phyloP scores from a whole-genome alignment of 768 basidiomycete genomes.

The Mycena crocata region DNA sequence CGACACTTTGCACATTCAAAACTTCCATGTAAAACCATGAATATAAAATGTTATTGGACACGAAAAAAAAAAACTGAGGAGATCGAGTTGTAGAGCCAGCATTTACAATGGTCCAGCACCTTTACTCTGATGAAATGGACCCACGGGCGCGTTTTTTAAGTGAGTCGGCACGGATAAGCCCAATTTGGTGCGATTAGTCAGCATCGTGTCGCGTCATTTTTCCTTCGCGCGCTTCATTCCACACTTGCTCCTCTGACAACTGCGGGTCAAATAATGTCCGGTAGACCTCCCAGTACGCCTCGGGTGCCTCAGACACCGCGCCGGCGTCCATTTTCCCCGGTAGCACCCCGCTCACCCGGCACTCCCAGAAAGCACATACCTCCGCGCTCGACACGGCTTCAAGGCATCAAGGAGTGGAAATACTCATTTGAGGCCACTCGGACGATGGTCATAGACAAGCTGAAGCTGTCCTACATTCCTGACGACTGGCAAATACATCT shows the following conservation, averaged over 20 bases:
- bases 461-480: slow-evolving; percentile 25
- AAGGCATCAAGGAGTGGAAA: slow-evolving; percentile 12
- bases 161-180: neutral
- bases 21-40: no score
- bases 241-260: neutral
- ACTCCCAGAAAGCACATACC: neutral
- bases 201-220: neutral
- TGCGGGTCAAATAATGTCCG: neutral
- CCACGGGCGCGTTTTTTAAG: neutral
- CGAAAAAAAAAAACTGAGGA: neutral
- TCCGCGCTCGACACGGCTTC: slow-evolving; percentile 3
- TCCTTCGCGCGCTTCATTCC: neutral
- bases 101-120: neutral
- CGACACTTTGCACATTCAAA: neutral
- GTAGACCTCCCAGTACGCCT: neutral
- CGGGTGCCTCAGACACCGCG: neutral
- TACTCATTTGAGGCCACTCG: neutral
- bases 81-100: slow-evolving; percentile 20
- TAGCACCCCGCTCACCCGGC: neutral
- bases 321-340: neutral
- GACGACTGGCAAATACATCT: slow-evolving; percentile 30
- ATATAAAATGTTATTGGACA: neutral
- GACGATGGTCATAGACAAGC: neutral
- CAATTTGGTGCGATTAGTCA: neutral
- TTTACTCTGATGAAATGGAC: neutral